Evolutionary conservation across 257 asterid genomes (phyloP).

Genomic region (Scutellaria barbata): DNA sequence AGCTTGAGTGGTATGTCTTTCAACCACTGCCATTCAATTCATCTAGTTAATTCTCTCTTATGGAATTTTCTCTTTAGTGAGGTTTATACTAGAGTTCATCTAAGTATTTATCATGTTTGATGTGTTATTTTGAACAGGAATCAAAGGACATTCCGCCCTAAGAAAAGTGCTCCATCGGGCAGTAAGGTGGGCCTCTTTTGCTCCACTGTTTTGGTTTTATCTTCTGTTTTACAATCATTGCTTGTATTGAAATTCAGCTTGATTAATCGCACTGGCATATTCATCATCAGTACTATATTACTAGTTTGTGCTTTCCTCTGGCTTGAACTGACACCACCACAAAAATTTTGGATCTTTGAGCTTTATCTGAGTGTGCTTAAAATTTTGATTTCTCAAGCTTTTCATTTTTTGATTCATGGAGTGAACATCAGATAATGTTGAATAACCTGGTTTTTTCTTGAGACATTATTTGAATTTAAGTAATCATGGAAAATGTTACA

Average conservation of each 20-base stretch:
- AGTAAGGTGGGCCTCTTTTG: constrained; percentile 67
- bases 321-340: neutral
- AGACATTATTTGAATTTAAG: neutral
- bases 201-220: constrained; percentile 3
- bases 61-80: neutral
- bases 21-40: constrained; percentile 15
- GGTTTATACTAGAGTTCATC: neutral
- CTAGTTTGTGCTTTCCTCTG: constrained; percentile 17
- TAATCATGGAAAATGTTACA: neutral
- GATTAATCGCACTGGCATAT: neutral
- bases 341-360: neutral
- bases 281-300: neutral
- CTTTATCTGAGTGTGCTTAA: constrained; percentile 11
- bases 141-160: constrained; percentile 94
- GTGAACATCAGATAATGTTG: constrained; percentile 2
- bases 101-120: constrained; percentile 1
- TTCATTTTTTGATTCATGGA: neutral
- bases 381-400: constrained; percentile 12
- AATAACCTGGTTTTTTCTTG: neutral
- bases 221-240: neutral
- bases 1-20: neutral
- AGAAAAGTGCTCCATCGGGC: constrained; percentile 95
- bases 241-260: constrained; percentile 11
- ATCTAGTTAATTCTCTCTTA: neutral
- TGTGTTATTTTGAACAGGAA: constrained; percentile 60